Evolutionary conservation across 1,139 yeast species (phyloP), one percentile per base, ranked within the genome.

Genomic region (Casaregolazyma lundiana): DNA sequence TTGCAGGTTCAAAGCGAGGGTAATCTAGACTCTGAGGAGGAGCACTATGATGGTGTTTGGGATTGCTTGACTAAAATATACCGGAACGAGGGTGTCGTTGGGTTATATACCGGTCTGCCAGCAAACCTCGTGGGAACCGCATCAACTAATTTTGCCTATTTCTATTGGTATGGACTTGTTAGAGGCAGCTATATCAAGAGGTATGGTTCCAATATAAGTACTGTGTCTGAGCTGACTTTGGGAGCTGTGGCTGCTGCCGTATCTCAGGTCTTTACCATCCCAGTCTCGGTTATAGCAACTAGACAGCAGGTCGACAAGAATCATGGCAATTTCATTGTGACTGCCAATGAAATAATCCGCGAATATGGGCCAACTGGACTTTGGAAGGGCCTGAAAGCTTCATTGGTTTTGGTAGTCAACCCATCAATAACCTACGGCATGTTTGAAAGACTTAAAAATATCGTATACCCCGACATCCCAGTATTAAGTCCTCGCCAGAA

Each of bases 381-480:
- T 51, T 87, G 96, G 96, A 75, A 81, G 56, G 96, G 96, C 0
- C 74, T 87, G 52, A 81, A 87, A 62, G 95, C 89, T 7, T 81
- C 89, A 9, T 67, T 87, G 59, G 85, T 87, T 4, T 74, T 87
- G 45, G 87, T 94, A 34, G 72, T 83, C 50, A 87, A 87, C 67
- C 96, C 96, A 4, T 82, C 95, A 37, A 87, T 87, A 61, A 87
- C 96, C 4, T 88, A 86, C 63, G 95, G 95, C 4, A 75, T 89
- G 1, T 84, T 80, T 63, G 92, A 85, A 63, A 75, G 88, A 53
- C 72, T 87, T 56, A 81, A 77, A 62, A 72, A 72, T 47, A 57
- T 77, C 3, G 57, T 84, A 41, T 84, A 72, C 61, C 73, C 72
- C 16, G 61, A 63, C 24, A 72, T 75, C 61, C 61, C 69, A 46